Evolutionary conservation across 176 grass and related monocot genomes (phyloP), one percentile per base, ranked within the genome.

Genomic region (Phoenix dactylifera): DNA sequence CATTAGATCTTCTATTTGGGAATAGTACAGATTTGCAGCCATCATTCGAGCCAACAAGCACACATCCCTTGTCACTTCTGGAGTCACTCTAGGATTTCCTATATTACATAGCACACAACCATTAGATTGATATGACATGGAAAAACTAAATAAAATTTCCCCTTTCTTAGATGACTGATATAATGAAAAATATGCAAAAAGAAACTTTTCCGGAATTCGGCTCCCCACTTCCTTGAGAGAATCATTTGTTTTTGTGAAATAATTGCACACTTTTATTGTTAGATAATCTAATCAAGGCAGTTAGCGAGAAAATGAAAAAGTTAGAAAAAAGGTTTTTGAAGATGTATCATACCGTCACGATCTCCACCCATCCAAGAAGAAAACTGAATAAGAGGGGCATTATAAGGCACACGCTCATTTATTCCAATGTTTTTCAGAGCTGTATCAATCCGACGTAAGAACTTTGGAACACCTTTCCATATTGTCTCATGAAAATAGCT

Each of bases 331-430:
- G 30, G 3, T 18, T 62, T 62, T 49, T n/a, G 39, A 39, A 62
- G 69, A 44, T 67, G 10, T 68, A 66, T 48, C 55, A 74, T 68
- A 96, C 91, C 91, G 77, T 96, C 91, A 80, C 86, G 91, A 49
- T 96, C 83, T 28, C 91, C 91, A 77, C 91, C 91, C 91, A 96
- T 96, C 91, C 91, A 96, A 58, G 91, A 96, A 52, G 91, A 96
- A 55, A 95, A 95, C 30, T 95, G 90, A 70, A 95, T 89, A 74
- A 95, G 71, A 61, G 90, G 86, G 15, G 86, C 86, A 88, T 87
- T 96, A 50, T 96, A 96, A 20, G 92, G 92, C 49, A 96, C 55
- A 70, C 92, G 72, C 56, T 96, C 87, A 66, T 90, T 90, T 78
- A 96, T 85, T 56, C 83, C 92, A 49, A 88, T 96, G 51, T 96